Base-by-base conservation (phyloP, 306 rosid species). In the Lagenaria siceraria region DNA sequence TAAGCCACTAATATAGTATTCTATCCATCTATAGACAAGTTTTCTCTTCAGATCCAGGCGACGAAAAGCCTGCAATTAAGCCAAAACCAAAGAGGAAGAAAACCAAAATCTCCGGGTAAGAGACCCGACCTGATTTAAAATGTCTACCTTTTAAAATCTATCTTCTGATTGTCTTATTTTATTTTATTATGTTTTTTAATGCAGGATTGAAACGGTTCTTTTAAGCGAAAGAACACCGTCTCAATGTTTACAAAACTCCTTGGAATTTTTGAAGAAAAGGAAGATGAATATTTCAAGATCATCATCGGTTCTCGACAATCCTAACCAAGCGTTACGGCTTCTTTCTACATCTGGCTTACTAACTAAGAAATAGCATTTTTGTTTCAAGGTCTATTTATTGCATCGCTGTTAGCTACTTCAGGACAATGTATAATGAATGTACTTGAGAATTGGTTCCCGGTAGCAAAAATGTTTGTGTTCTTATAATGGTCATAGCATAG, bases 251-350 rank as follows among this genome's bases (percentile, higher is more conserved):
- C 76, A 88, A 63, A 88, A 77, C 77, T 91, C 99, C 72, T 73
- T 92, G 74, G 91, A 86, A 17, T 95, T 95, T 91, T 90, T 95
- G 87, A 88, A 88, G 83, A 78, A 85, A 60, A 88, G 89, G 81
- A 89, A 90, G 86, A 84, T 81, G 92, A 83, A 86, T 12, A 87
- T 95, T 76, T 46, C 83, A 10, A 92, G 99, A 84, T 95, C 99
- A 4, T 69, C 87, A 58, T 69, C 97, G 31, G 96, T 90, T 81
- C 86, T 95, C 86, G 86, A 85, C 80, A 92, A 95, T 87, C 81
- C 96, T 74, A 90, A 86, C 84, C 88, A 81, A 85, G 97, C 98
- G 22, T 83, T 92, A 61, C 96, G 97, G 65, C 82, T 89, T 18
- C 91, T 95, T 54, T 81, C 95, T 68, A 31, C 77, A 17, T 86